These are phyloP conservation scores for Ceriops zippeliana DNA, from an alignment of 345 rosid genomes.

Conservation along the genomic window DNA sequence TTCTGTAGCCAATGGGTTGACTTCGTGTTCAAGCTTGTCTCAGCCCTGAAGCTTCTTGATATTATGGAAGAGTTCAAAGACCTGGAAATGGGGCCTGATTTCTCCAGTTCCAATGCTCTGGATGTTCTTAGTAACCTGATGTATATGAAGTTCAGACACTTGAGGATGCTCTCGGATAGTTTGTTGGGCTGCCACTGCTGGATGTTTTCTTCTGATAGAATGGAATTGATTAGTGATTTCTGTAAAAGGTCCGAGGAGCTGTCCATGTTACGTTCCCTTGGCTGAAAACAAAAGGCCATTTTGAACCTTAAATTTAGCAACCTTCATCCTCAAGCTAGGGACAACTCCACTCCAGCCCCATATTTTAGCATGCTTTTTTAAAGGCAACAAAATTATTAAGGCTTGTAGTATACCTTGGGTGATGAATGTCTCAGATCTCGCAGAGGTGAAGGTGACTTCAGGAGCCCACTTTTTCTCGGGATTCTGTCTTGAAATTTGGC, in stretches of 20 bases:
- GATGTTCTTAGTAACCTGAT: constrained; percentile 79
- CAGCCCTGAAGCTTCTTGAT: constrained; percentile 79
- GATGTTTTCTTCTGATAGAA: constrained; percentile 46
- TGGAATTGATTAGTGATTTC: constrained; percentile 43
- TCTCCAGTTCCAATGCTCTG: constrained; percentile 79
- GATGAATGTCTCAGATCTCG: constrained; percentile 63
- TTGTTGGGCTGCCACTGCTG: constrained; percentile 80
- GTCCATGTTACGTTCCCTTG: constrained; percentile 52
- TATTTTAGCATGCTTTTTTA: not conserved
- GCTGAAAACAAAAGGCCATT: constrained; percentile 29
- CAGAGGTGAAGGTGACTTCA: constrained; percentile 54
- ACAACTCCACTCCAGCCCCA: not conserved
- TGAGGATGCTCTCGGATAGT: constrained; percentile 79
- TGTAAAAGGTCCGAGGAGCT: constrained; percentile 33
- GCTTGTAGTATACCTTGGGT: constrained; percentile 46
- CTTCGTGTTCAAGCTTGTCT: constrained; percentile 45
- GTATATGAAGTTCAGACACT: constrained; percentile 72
- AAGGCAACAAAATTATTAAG: not conserved
- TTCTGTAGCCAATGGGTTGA: constrained; percentile 40
- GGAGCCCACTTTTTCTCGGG: constrained; percentile 36
- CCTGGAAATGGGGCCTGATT: constrained; percentile 62
- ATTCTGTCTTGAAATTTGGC: constrained; percentile 40
- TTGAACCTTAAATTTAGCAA: not conserved
- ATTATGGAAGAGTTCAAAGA: constrained; percentile 46
- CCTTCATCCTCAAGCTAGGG: not conserved